Percentiles rank a stretch among this genome's conserved stretches.
Conservation (phyloP, 805 yeast genomes). For the Ogataea minuta region DNA sequence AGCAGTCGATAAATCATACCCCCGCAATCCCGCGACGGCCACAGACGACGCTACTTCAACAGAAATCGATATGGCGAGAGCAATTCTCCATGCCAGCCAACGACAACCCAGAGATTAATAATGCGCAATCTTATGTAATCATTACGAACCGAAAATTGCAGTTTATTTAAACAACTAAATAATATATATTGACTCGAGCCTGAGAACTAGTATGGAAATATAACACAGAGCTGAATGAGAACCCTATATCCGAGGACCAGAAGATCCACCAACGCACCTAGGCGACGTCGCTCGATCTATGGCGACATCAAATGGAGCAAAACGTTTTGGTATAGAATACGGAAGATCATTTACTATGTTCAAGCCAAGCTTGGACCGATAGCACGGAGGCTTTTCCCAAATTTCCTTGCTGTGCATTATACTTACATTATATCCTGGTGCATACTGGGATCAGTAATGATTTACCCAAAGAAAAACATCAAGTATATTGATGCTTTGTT, state of each 20-base stretch:
- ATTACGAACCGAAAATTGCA: not conserved
- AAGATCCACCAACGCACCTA: not conserved
- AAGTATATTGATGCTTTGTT: constrained; percentile 78
- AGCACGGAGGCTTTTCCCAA: constrained; percentile 44
- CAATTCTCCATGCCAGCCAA: constrained; percentile 9
- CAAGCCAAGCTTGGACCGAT: constrained; percentile 42
- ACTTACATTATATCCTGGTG: constrained; percentile 60
- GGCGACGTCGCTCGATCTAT: constrained; percentile 7
- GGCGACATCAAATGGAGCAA: constrained; percentile 17
- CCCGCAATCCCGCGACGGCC: not conserved
- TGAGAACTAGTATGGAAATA: constrained; percentile 5
- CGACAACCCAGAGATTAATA: constrained; percentile 1
- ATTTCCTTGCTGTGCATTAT: constrained; percentile 66
- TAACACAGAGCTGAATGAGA: constrained; percentile 1
- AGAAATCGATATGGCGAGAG: constrained; percentile 17
- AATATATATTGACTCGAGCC: not conserved
- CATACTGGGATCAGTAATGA: constrained; percentile 66
- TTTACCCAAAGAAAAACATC: constrained; percentile 70
- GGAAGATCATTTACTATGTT: constrained; percentile 38
- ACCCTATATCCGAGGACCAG: not conserved
- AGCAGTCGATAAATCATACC: constrained; percentile 4
- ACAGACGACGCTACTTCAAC: constrained; percentile 4
- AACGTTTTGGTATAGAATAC: constrained; percentile 30
- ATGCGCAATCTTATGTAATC: not conserved
- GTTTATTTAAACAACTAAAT: not conserved